Base-by-base conservation (phyloP, 495 filamentous ascomycete genomes). In the Astrothelium macrocarpum region DNA sequence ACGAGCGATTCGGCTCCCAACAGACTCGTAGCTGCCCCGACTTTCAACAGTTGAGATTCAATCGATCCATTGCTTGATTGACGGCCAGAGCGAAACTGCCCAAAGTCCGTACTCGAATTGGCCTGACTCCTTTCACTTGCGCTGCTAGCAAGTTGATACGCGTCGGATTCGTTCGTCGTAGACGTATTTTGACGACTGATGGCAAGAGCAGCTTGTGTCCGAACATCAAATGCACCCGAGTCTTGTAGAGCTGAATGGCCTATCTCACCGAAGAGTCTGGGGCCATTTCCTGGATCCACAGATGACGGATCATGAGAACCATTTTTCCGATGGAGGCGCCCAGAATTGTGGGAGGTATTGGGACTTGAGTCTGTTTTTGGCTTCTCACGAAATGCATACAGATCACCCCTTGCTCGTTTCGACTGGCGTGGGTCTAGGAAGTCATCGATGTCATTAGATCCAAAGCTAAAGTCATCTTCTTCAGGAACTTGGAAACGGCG, bases 221-320 rank as follows among this genome's bases (percentile, higher is more conserved):
- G 64, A 10, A 42, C 53, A 60, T 74, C 80, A 16, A 85, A 69
- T 42, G 78, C 74, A 59, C 78, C 80, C 29, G 84, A 84, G 74
- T 87, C 92, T 25, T 83, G 80, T 2, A 94, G 71, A 12, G 83
- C 86, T 7, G 90, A 90, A 14, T 78, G 72, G 29, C 83, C 84
- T 59, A 96, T 86, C 72, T 96, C 90, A 0, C 91, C 91, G 75
- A 93, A 95, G 2, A 96, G 78, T 32, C 86, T 84, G 59, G 46
- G 39, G 29, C 42, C n/a, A 16, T 60, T 62, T 25, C 25, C 64
- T 32, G 45, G 59, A 23, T 65, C 65, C 28, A 65, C 12, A 23
- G 65, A 49, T 5, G 67, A 56, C 72, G 28, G 59, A 34, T 36
- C 64, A 4, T 43, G 61, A 29, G 49, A 29, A 29, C 49, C 18